Conservation (phyloP, 306 rosid genomes). For the Rosa persica region DNA sequence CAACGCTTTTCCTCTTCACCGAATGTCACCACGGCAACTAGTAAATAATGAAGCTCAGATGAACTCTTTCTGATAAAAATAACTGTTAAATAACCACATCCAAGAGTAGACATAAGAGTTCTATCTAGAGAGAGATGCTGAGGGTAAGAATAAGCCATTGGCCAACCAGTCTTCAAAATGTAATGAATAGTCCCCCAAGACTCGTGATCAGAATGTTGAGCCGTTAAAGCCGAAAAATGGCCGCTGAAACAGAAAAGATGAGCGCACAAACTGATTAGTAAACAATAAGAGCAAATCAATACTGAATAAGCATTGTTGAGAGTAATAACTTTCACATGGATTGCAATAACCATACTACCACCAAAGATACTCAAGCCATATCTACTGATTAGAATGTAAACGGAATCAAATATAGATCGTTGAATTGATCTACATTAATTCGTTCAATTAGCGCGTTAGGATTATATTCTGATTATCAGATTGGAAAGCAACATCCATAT, state of each 20-base stretch:
- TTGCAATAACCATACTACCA: neutral
- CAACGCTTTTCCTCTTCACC: neutral
- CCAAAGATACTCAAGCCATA: neutral
- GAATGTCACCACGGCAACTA: neutral
- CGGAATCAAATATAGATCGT: neutral
- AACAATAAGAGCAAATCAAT: neutral
- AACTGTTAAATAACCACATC: neutral
- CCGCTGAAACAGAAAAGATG: slow-evolving; percentile 56
- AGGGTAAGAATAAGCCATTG: slow-evolving; percentile 6
- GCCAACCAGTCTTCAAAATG: slow-evolving; percentile 14
- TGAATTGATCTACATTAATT: neutral
- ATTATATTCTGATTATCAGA: neutral
- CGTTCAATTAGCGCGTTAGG: neutral
- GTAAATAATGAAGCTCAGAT: neutral
- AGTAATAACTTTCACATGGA: neutral
- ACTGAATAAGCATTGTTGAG: neutral
- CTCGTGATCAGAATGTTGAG: slow-evolving; percentile 66
- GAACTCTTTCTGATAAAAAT: neutral
- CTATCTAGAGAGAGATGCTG: slow-evolving; percentile 9
- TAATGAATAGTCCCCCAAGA: slow-evolving; percentile 6
- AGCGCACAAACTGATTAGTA: slow-evolving; percentile 10
- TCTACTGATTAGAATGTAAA: neutral
- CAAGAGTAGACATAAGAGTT: slow-evolving; percentile 18
- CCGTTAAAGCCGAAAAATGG: slow-evolving; percentile 85
- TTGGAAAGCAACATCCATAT: neutral